Evolutionary conservation across 1,284 basidiomycete species (phyloP).

Genomic region (Ustilago hordei): DNA sequence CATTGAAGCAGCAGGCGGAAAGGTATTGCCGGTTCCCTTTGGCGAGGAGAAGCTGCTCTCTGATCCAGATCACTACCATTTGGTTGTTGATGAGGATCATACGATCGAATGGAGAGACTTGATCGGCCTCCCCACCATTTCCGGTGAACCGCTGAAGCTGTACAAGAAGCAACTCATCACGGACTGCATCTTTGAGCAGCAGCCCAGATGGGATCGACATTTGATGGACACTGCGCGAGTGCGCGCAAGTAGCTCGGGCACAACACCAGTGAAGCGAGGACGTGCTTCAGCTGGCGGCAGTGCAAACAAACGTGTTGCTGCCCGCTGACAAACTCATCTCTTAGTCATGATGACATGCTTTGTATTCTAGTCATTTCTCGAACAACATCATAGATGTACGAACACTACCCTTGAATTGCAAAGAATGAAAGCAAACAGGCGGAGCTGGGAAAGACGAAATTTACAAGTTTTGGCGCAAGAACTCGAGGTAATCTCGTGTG

Average conservation of each 20-base stretch:
- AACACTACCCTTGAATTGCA: background rate
- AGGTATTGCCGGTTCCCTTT: conserved; percentile 20
- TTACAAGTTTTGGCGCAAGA: conserved; percentile 35
- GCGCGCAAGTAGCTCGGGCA: conserved; percentile 6
- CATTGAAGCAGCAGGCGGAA: conserved; percentile 36
- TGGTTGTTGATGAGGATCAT: conserved; percentile 34
- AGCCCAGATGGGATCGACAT: conserved; percentile 39
- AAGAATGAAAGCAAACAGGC: background rate
- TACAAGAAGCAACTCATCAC: conserved; percentile 41
- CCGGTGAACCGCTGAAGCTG: conserved; percentile 28
- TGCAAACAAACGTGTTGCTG: conserved; percentile 13
- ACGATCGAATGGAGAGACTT: conserved; percentile 31
- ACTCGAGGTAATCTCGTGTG: conserved; percentile 48
- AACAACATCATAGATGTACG: background rate
- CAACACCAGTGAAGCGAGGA: conserved; percentile 21
- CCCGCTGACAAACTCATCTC: background rate
- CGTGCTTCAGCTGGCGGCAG: conserved; percentile 9
- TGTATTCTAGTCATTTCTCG: background rate
- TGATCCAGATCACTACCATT: conserved; percentile 33
- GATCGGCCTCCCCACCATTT: conserved; percentile 12
- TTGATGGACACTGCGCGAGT: conserved; percentile 11
- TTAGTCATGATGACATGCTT: background rate
- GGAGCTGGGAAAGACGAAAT: background rate
- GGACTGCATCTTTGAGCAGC: conserved; percentile 41
- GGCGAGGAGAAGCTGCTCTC: conserved; percentile 30